Percentiles rank a stretch among this genome's conserved stretches.
Conservation (phyloP, 1,139 yeast genomes). For the Suhomyces panamericanus region DNA sequence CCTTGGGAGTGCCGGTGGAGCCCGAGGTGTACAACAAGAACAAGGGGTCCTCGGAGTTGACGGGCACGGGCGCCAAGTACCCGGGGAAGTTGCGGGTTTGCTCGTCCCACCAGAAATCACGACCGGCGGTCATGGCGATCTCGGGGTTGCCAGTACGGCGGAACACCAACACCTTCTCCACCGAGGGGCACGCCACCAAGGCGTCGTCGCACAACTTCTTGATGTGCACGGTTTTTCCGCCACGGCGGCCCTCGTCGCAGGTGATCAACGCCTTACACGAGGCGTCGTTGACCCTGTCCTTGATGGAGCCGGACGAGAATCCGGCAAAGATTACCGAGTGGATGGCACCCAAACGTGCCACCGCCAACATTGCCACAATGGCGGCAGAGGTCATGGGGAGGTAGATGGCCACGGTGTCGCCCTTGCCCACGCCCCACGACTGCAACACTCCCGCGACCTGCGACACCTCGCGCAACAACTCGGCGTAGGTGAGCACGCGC, state of each 20-base stretch:
- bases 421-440: conserved; percentile 86
- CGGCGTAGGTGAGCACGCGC: conserved; percentile 75
- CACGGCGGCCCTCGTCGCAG: conserved; percentile 95
- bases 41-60: conserved; percentile 88
- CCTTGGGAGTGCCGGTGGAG: conserved; percentile 97
- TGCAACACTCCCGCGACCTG: conserved; percentile 84
- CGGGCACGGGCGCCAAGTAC: conserved; percentile 84
- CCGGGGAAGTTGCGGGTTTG: conserved; percentile 79
- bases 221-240: conserved; percentile 88
- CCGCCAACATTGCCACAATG: conserved; percentile 89
- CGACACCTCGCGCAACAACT: conserved; percentile 83
- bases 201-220: conserved; percentile 96
- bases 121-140: conserved; percentile 70
- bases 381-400: conserved; percentile 98
- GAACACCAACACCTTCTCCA: conserved; percentile 80
- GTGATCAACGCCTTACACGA: conserved; percentile 87
- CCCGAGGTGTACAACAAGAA: conserved; percentile 95
- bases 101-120: conserved; percentile 95
- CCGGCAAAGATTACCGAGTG: conserved; percentile 98
- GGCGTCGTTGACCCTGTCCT: conserved; percentile 90
- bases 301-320: conserved; percentile 89
- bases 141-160: conserved; percentile 77
- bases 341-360: conserved; percentile 92
- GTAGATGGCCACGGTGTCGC: conserved; percentile 95
- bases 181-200: conserved; percentile 71